Base-by-base conservation (phyloP, 2,329 filamentous ascomycete genomes). In the Myriosclerotinia curreyana region DNA sequence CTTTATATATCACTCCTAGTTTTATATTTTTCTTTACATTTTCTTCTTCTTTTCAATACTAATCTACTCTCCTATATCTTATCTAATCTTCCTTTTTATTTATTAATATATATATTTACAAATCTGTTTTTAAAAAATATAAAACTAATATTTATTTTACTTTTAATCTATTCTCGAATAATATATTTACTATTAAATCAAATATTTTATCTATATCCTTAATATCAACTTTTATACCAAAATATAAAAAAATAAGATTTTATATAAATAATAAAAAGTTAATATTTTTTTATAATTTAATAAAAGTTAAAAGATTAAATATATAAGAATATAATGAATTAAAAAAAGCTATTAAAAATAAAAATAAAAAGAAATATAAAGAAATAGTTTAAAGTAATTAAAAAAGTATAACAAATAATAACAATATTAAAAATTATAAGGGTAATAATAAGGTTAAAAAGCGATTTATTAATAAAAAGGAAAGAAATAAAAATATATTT, bases 101-200 rank as follows among this genome's bases (percentile, higher is more conserved):
- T 71, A 93, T 98, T 68, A 94, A 94, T 72, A 97, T 97, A 92
- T 88, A 93, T 31, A 84, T 98, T 59, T 89, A 94, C 74, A 98
- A 98, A 79, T 90, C 90, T 14, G 90, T 98, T 11, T 89, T 92
- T 0, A 93, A 97, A 75, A 94, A 94, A 66, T 97, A 97, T 82
- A 96, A 96, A 79, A 96, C 91, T 1, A 83, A 83, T 4, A 71
- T 74, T 60, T 78, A 80, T 73, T 76, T 74, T 66, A 79, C 78
- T 69, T 86, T 85, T 72, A 78, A 81, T 54, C 76, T 86, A 31
- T 86, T 82, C 76, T 74, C 77, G 60, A 79, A 82, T 22, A 44
- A 11, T n/a, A 52, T 48, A 9, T 28, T 56, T 22, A 36, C 48
- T 11, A 46, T 42, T 11, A 60, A 49, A n/a, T 53, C 40, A 28